Base-by-base conservation (phyloP, 306 rosid species). In the Acacia crassicarpa region DNA sequence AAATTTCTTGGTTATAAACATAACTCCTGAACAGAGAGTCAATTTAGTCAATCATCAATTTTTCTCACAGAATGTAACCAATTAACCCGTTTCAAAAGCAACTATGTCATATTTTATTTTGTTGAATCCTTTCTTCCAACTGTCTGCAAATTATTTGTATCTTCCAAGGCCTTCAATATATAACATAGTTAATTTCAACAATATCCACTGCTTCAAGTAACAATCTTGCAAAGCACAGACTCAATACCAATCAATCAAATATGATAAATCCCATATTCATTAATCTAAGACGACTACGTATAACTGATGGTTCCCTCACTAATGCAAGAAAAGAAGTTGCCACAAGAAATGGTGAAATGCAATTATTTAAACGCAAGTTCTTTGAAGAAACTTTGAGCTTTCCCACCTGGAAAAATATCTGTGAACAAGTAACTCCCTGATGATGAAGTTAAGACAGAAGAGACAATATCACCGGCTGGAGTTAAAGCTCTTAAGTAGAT, bases 401-500 rank as follows among this genome's bases (percentile, higher is more conserved):
- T 80, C 88, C 71, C 48, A 93, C 98, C 98, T 86, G 99, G 99
- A 88, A 89, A 87, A 62, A 93, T 85, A 88, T 93, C 90, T 69
- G 83, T 88, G 83, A 96, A 93, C 87, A 91, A 75, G 89, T 92
- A 93, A 80, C 89, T 83, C 82, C 99, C 99, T 40, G 85, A 87
- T 62, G 85, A 30, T 70, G 97, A 91, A 65, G 99, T 93, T 69
- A 82, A 78, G 77, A 89, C 97, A 67, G 94, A 91, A 32, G 98
- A 88, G 79, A 91, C 83, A 78, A 91, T 78, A 81, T 89, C 94
- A 53, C 94, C 91, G 17, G 81, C 48, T 65, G 89, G 85, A 67
- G 97, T 30, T 30, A 30, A 30, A 30, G 32, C 32, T 30, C 1
- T 30, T 30, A 30, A 30, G 32, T 30, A 30, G 32, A 30, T 30